Conservation (phyloP, 1,284 basidiomycete species). For the Rhizoctonia solani region DNA sequence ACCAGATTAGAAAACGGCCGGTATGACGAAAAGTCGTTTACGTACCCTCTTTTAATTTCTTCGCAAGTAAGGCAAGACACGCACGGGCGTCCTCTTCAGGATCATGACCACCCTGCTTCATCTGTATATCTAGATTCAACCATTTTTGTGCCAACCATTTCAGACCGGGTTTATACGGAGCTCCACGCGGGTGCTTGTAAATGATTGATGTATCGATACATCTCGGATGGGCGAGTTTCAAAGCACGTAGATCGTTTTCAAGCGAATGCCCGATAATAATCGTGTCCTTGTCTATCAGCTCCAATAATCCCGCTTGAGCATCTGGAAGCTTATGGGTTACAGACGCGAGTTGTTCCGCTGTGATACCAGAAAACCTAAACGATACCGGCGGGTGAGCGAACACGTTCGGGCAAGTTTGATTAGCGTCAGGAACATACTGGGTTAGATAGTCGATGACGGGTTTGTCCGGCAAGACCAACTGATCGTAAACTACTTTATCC, state of each 20-base stretch:
- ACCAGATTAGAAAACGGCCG: not conserved
- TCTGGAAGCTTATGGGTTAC: conserved; percentile 76
- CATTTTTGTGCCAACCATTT: conserved; percentile 93
- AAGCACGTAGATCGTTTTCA: conserved; percentile 84
- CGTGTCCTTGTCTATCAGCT: conserved; percentile 63
- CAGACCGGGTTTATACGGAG: conserved; percentile 87
- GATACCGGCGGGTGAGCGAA: too few species aligned
- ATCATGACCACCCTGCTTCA: conserved; percentile 75
- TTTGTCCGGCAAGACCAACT: conserved; percentile 81
- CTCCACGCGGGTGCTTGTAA: conserved; percentile 87
- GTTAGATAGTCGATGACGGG: conserved; percentile 88
- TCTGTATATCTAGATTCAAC: conserved; percentile 85
- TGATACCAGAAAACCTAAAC: conserved; percentile 87
- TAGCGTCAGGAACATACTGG: conserved; percentile 51
- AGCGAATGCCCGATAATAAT: conserved; percentile 93
- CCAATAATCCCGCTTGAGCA: conserved; percentile 72
- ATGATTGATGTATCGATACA: conserved; percentile 89
- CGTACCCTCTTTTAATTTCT: conserved; percentile 75
- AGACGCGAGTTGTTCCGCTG: conserved; percentile 63
- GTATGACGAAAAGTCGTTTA: not conserved
- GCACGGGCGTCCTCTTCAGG: conserved; percentile 90
- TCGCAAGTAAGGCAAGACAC: conserved; percentile 77
- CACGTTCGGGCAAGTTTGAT: not conserved
- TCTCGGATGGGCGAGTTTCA: conserved; percentile 79
- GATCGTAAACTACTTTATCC: conserved; percentile 77